phyloP scores from a whole-genome alignment of 345 rosid species.

The Passiflora organensis region DNA sequence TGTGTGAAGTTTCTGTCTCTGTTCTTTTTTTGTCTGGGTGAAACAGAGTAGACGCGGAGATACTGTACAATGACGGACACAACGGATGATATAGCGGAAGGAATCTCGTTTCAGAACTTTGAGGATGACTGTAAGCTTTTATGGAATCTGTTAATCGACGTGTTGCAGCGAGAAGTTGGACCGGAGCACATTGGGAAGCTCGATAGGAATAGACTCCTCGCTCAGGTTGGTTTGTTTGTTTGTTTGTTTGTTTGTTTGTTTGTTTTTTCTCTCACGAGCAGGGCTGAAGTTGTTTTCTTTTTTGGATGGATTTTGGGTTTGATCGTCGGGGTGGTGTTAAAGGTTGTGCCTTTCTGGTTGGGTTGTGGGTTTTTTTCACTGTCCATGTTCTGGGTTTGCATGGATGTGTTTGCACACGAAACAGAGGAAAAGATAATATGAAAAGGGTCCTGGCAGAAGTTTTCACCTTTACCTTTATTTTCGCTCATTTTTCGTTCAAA shows the following conservation, averaged over 20 bases:
- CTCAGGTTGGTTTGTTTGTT: constrained; percentile 46
- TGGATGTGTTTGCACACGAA: constrained; percentile 18
- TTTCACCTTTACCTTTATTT: neutral
- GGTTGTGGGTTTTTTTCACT: neutral
- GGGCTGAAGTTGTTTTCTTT: neutral
- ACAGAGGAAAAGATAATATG: constrained; percentile 3
- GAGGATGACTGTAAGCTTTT: constrained; percentile 93
- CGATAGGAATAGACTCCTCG: constrained; percentile 68
- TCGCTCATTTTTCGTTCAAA: neutral
- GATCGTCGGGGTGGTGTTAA: no score
- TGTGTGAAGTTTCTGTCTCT: neutral
- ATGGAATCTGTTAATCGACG: constrained; percentile 77
- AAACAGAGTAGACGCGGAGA: no score
- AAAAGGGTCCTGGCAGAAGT: neutral
- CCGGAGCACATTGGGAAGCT: constrained; percentile 56
- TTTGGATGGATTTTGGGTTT: no score
- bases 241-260: neutral
- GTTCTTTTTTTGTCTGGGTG: neutral
- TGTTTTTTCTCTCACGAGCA: neutral
- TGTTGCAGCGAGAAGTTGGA: constrained; percentile 76
- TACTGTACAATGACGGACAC: constrained; percentile 68
- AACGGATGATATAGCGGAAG: constrained; percentile 93
- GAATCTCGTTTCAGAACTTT: constrained; percentile 83
- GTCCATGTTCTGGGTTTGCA: constrained; percentile 3
- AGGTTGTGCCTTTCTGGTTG: neutral